Base-by-base conservation (phyloP, 2,329 filamentous ascomycete species). In the Cordyceps tenuipes region DNA sequence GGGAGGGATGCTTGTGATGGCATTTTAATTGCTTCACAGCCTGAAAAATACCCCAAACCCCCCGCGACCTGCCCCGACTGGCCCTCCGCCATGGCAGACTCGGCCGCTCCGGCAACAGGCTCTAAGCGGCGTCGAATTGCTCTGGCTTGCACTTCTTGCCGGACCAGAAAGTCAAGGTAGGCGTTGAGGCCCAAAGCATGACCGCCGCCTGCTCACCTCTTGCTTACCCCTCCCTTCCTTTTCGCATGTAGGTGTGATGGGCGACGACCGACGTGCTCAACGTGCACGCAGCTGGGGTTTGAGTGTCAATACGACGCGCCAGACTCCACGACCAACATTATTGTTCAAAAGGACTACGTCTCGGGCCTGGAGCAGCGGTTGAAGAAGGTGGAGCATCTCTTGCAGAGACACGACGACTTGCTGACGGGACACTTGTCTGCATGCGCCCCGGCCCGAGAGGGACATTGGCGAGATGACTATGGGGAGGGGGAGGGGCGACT, bases 141-240 rank as follows among this genome's bases (percentile, higher is more conserved):
- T 21, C 61, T 67, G 26, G 66, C 66, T n/a, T 67, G 66, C 61
- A 63, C 57, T 46, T 55, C 61, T 10, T 68, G 66, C 54, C 64
- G 66, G 8, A 53, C 60, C 12, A 65, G 66, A 43, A 68, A 68
- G 52, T 67, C 66, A 19, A 63, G 64, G 57, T 66, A 63, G 19
- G n/a, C n/a, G 31, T 34, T 60, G 17, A 15, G 29, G 4, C 23
- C 23, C 23, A 5, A 29, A 29, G 29, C 29, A 29, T 29, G 29
- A 29, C 29, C 29, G 29, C 23, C 23, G 23, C 23, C 23, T 23
- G 23, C 23, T 23, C 10, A 12, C 6, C 12, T 29, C 5, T 8
- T 9, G 44, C 55, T 49, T 19, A 36, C 48, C n/a, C 36, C 1
- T 41, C 46, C 34, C 34, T 29, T 5, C 29, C 7, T 5, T 12